Percentiles rank a stretch among this genome's conserved stretches.
phyloP scores from a whole-genome alignment of 768 basidiomycete genomes.

The Neoboletus magnificus region DNA sequence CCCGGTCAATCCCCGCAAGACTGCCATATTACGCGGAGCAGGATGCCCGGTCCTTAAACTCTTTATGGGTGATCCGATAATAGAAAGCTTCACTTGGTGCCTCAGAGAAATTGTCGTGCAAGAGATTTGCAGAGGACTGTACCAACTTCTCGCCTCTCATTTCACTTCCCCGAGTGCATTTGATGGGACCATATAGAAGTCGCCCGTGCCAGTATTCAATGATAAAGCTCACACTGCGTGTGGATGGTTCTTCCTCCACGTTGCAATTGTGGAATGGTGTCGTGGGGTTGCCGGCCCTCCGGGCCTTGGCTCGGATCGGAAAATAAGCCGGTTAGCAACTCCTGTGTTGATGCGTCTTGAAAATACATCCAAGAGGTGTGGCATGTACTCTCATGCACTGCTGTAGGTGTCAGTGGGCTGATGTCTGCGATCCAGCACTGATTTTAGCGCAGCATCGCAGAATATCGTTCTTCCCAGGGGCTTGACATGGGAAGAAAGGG shows the following conservation, averaged over 20 bases:
- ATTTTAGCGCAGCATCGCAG: neutral
- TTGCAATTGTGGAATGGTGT: neutral
- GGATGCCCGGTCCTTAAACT: neutral
- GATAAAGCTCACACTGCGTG: neutral
- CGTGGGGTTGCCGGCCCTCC: neutral
- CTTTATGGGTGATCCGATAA: neutral
- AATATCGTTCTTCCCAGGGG: neutral
- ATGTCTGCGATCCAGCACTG: neutral
- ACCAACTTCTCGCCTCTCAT: neutral
- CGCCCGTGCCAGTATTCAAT: neutral
- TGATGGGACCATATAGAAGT: neutral
- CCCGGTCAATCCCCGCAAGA: neutral
- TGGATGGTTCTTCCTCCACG: neutral
- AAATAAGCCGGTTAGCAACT: neutral
- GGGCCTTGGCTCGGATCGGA: neutral
- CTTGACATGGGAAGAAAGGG: neutral
- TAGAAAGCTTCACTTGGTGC: neutral
- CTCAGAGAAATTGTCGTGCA: neutral
- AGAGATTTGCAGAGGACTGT: neutral
- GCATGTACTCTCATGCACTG: neutral
- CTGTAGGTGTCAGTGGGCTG: neutral
- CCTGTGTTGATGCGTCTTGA: neutral
- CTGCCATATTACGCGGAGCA: neutral
- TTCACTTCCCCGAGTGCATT: neutral
- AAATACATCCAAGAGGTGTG: neutral